phyloP scores from a whole-genome alignment of 2,329 filamentous ascomycete species.

The Pseudocercospora cruenta region DNA sequence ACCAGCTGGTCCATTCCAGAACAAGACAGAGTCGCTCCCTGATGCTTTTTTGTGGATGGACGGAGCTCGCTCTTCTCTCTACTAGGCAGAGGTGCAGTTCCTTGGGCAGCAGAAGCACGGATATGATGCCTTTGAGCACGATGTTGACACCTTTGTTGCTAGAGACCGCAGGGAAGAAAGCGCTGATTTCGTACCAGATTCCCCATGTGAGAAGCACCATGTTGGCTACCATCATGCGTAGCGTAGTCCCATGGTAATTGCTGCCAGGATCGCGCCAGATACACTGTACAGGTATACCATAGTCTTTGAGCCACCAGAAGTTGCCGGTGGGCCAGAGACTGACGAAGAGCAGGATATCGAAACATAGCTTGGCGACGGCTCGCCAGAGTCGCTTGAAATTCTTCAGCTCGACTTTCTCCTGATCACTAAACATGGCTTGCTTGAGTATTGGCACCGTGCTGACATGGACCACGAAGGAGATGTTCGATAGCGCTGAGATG shows the following conservation, averaged over 20 bases:
- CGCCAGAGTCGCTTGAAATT: constrained; percentile 6
- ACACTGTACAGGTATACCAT: neutral
- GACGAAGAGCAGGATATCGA: neutral
- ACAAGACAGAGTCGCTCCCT: neutral
- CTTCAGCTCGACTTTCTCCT: neutral
- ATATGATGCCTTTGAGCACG: neutral
- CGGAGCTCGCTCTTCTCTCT: too few species aligned
- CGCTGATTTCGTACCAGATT: neutral
- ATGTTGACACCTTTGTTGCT: neutral
- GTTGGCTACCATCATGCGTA: neutral
- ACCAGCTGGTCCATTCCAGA: neutral
- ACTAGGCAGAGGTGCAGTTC: neutral
- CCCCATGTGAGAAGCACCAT: constrained; percentile 2
- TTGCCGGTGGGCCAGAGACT: neutral
- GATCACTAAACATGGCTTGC: neutral
- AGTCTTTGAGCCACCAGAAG: neutral
- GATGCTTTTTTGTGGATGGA: neutral
- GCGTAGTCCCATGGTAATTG: neutral
- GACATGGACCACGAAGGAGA: neutral
- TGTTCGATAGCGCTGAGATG: neutral
- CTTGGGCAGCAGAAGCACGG: neutral
- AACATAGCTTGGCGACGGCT: neutral
- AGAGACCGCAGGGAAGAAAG: neutral
- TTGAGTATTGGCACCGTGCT: neutral
- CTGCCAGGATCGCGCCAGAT: neutral